Evolutionary conservation across 352 stramenopile genomes (phyloP).

Genomic region (Pythium guiyangense): DNA sequence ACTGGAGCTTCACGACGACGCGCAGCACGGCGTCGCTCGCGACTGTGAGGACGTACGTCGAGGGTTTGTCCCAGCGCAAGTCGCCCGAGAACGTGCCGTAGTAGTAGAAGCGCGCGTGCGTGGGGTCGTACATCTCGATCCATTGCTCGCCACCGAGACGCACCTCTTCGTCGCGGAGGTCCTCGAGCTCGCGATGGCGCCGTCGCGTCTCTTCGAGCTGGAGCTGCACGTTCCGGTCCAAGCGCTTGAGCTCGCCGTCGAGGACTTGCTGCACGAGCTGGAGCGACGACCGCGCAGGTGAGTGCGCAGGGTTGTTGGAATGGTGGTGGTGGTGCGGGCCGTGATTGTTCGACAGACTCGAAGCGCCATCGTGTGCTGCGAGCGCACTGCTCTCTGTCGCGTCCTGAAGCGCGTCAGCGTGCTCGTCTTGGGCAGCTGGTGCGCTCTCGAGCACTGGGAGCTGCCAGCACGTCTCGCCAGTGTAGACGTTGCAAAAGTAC

Average conservation of each 20-base stretch:
- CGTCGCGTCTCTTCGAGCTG: conserved; percentile 23
- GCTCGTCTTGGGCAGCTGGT: background rate
- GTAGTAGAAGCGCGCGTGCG: conserved; percentile 42
- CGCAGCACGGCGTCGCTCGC: conserved; percentile 36
- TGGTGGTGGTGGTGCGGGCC: too few relatives aligned
- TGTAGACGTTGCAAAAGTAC: conserved; percentile 41
- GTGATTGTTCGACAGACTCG: too few relatives aligned
- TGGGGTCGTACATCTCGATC: conserved; percentile 51
- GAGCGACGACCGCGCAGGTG: background rate
- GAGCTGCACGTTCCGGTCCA: conserved; percentile 22
- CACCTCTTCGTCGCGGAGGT: conserved; percentile 25
- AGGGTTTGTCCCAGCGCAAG: conserved; percentile 35
- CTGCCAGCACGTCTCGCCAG: conserved; percentile 41
- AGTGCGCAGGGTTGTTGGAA: background rate
- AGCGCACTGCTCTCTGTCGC: background rate
- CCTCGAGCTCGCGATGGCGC: conserved; percentile 19
- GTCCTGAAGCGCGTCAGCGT: background rate
- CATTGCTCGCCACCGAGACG: conserved; percentile 29
- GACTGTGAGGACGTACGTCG: conserved; percentile 25
- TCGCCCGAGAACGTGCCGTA: conserved; percentile 37
- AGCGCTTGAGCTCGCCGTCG: conserved; percentile 14
- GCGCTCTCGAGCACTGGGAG: conserved; percentile 12
- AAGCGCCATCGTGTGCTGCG: too few relatives aligned
- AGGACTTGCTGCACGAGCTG: conserved; percentile 18
- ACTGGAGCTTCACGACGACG: conserved; percentile 42